Evolutionary conservation across 2,329 filamentous ascomycete species (phyloP), one percentile per base, ranked within the genome.

Genomic region (Botrytis pseudocinerea): DNA sequence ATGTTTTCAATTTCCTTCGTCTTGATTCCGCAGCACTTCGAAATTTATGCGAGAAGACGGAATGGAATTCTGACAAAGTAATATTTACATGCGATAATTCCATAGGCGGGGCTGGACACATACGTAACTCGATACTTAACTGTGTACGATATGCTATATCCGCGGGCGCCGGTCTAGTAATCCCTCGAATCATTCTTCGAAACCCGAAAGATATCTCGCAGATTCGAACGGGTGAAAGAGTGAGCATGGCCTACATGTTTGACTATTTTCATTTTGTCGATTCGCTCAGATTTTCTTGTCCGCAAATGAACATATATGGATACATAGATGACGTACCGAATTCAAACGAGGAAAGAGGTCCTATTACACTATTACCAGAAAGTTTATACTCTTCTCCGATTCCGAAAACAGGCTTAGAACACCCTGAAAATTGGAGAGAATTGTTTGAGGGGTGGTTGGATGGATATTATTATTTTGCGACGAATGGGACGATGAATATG

Each of bases 131-230:
- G 42, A 75, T 80, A 18, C 74, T 80, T 20, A 78, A 77, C 38
- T 80, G 79, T 71, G 75, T 80, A 28, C 74, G 79, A 25, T 79
- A 79, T 73, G 73, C 78, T 2, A 79, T 80, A 68, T 76, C 75
- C 7, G 78, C 76, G 18, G 79, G 79, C 28, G 79, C 74, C 18
- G 75, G 75, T 51, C 59, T 80, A 28, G 75, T 78, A 4, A 35
- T 77, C 16, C 78, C 78, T 22, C 72, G 72, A 70, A 78, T 79
- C n/a, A 63, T 75, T 5, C 54, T 76, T 42, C 69, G 72, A 38
- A 74, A 71, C 20, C 59, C 73, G 22, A 69, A 71, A 9, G 64
- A 72, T 69, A 42, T 69, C 4, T 46, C 74, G 74, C 66, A 76
- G 69, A 42, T 73, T 51, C 14, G 72, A 14, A 74, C 64, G 5